Evolutionary conservation across 805 yeast genomes (phyloP), one percentile per base, ranked within the genome.

Genomic region (Komagataella pseudopastoris): DNA sequence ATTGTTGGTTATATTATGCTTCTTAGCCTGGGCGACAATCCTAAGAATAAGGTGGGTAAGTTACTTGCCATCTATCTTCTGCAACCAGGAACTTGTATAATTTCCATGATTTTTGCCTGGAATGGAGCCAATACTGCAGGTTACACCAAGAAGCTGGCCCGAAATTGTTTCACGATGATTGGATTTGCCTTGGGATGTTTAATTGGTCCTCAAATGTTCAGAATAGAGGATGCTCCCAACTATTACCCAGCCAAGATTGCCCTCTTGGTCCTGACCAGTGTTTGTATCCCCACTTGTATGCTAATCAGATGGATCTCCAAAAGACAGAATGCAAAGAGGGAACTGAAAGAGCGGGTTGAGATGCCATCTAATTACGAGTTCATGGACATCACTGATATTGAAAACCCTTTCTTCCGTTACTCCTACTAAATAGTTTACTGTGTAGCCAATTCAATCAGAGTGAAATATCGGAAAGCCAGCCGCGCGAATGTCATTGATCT

Each of bases 61-160:
- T 52, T 65, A 47, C 56, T 61, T 52, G 67, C 58, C 24, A 55
- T 57, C 24, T 58, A 56, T 50, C 50, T 57, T 55, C 54, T 66
- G 47, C 58, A 61, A 51, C 57, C 63, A 7, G 59, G 22, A 54
- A 60, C 43, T 46, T 60, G 60, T 1, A 57, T 59, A 4, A 49
- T 59, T n/a, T 77, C 84, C 1, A 68, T 80, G 51, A 68, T 80
- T 30, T 80, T 78, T 58, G 74, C 80, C 4, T 80, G 85, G 85
- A 77, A 77, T 54, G 72, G 76, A 51, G 74, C 81, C 48, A 80
- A 80, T 56, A 78, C 83, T 6, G 77, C 85, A 0, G 85, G 85
- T 1, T 76, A 78, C 51, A 77, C 83, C 5, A 80, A 80, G 58
- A 71, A 80, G 54, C 63, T 78, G 23, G 72, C 73, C 36, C 65